A percentile compares a stretch with the other conserved stretches of the same genome.
Conservation (phyloP, 371 early-diverging fungal species). For the Syncephalis fuscata region DNA sequence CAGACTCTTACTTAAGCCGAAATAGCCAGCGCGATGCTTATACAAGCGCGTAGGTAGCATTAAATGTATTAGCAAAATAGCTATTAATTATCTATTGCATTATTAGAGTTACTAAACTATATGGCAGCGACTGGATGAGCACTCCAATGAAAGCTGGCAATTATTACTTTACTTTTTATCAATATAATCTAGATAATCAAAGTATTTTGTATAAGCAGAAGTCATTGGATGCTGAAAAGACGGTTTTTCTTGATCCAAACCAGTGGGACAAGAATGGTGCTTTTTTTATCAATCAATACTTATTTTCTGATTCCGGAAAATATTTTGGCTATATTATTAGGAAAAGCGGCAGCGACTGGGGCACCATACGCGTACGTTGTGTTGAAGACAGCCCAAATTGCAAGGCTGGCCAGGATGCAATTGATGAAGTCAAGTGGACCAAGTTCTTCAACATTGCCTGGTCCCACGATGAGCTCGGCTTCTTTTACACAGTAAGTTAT, state of each 20-base stretch:
- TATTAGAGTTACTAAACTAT: no score
- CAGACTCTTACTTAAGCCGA: no score
- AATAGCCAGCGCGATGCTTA: no score
- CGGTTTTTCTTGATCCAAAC: slow-evolving; percentile 25
- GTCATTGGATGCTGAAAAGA: slow-evolving; percentile 13
- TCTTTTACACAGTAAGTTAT: slow-evolving; percentile 31
- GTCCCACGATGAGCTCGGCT: slow-evolving; percentile 42
- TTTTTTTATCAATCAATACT: slow-evolving; percentile 16
- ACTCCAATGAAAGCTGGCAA: no score
- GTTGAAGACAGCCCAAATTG: slow-evolving; percentile 3
- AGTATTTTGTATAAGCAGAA: slow-evolving; percentile 23
- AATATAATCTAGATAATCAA: no score
- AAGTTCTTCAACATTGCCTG: slow-evolving; percentile 35
- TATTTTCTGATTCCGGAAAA: slow-evolving; percentile 29
- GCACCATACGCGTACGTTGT: slow-evolving; percentile 22
- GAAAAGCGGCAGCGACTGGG: slow-evolving; percentile 43
- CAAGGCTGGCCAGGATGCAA: slow-evolving; percentile 13
- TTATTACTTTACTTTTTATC: no score
- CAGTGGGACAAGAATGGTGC: slow-evolving; percentile 13
- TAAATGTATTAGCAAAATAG: no score
- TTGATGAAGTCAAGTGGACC: slow-evolving; percentile 22
- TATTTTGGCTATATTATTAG: slow-evolving; percentile 21
- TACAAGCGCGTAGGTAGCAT: no score
- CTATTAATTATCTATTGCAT: no score
- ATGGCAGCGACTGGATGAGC: no score